phyloP scores from a whole-genome alignment of 2,329 filamentous ascomycete species.

The Trichoderma arundinaceum region DNA sequence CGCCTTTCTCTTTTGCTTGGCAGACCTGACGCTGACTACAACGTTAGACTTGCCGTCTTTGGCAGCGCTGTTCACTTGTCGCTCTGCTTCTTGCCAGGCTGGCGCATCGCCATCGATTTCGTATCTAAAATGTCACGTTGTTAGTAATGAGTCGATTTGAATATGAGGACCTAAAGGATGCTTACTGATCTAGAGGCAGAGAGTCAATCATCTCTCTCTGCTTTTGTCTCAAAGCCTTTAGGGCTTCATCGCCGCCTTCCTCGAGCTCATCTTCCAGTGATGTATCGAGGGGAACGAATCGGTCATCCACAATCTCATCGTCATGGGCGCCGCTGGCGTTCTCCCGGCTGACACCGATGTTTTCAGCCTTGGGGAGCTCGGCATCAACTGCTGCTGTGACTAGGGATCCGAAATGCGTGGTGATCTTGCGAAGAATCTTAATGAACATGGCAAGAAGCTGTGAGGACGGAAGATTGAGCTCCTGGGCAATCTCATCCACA shows the following conservation, averaged over 20 bases:
- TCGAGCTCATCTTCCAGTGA: conserved; percentile 81
- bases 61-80: conserved; percentile 67
- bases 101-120: conserved; percentile 67
- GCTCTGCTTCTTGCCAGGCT: conserved; percentile 74
- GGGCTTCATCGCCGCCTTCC: conserved; percentile 78
- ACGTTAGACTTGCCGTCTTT: conserved; percentile 62
- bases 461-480: conserved; percentile 73
- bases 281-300: conserved; percentile 72
- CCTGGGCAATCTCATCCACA: conserved; percentile 78
- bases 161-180: background rate
- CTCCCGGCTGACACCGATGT: conserved; percentile 62
- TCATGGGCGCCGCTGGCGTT: conserved; percentile 70
- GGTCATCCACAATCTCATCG: conserved; percentile 68
- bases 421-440: conserved; percentile 90
- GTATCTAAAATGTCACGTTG: conserved; percentile 52
- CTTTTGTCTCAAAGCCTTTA: conserved; percentile 74
- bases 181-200: conserved; percentile 76
- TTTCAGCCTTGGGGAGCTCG: conserved; percentile 64
- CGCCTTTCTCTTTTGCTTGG: conserved; percentile 77
- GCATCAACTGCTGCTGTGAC: conserved; percentile 75
- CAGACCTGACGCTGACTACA: conserved; percentile 82
- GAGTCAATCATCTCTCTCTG: conserved; percentile 90
- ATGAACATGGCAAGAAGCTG: conserved; percentile 97
- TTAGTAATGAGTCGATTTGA: conserved; percentile 18
- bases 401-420: conserved; percentile 74